phyloP scores from a whole-genome alignment of 441 rosid species.

The Gossypium trilobum region DNA sequence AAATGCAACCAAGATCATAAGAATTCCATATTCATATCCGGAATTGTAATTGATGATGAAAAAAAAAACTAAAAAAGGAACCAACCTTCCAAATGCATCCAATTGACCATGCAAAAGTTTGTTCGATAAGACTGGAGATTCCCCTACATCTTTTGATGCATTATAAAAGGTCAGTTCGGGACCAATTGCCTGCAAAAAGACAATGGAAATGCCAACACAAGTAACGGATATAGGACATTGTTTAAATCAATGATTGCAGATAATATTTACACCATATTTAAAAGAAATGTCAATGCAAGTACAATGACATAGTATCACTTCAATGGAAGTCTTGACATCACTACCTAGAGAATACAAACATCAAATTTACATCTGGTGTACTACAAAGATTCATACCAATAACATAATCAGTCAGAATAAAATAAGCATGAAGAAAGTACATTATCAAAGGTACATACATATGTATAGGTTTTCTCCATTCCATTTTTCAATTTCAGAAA shows the following conservation, averaged over 20 bases:
- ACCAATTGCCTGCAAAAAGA: constrained; percentile 67
- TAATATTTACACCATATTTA: neutral
- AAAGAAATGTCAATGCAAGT: neutral
- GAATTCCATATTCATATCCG: neutral
- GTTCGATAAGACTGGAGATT: constrained; percentile 62
- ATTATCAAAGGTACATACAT: neutral
- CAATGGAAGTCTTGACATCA: neutral
- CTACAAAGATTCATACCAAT: neutral
- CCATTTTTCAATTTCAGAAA: neutral
- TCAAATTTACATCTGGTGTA: neutral
- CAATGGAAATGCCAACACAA: constrained; percentile 14
- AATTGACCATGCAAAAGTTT: constrained; percentile 86
- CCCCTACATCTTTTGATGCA: constrained; percentile 60
- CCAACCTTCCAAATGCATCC: constrained; percentile 76
- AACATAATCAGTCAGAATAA: neutral
- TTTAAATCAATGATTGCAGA: neutral
- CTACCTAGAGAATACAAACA: neutral
- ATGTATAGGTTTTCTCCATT: neutral
- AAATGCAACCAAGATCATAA: neutral
- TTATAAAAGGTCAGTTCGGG: constrained; percentile 92
- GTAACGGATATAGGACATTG: neutral
- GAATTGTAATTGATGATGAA: neutral
- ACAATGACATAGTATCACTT: neutral
- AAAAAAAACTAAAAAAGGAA: neutral
- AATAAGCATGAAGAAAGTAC: neutral